phyloP scores from a whole-genome alignment of 129 eudicot genomes.

The Smallanthus sonchifolius region DNA sequence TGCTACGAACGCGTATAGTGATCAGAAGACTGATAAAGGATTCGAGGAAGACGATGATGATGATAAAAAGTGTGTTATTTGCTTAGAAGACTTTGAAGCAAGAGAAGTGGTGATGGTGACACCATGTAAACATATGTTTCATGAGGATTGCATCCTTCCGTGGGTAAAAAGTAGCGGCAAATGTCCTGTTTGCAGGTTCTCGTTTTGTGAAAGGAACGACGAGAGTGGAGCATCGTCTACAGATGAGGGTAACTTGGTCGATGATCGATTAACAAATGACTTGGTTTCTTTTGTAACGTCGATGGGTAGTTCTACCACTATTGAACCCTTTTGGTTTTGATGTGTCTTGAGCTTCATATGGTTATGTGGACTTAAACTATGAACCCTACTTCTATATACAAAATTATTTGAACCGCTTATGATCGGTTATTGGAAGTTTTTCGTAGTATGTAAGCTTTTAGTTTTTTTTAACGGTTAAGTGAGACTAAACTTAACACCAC shows the following conservation, averaged over 20 bases:
- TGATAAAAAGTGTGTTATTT: conserved; percentile 64
- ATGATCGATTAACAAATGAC: conserved; percentile 15
- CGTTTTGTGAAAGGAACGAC: conserved; percentile 16
- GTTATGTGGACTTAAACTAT: not conserved
- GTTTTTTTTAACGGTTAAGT: too few species aligned
- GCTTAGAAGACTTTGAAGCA: conserved; percentile 65
- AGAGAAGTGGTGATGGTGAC: conserved; percentile 54
- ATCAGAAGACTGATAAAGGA: conserved; percentile 1
- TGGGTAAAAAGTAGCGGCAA: conserved; percentile 67
- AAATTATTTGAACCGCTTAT: too few species aligned
- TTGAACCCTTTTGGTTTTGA: conserved; percentile 14
- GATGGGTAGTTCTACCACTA: not conserved
- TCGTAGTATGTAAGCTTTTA: too few species aligned
- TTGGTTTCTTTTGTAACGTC: conserved; percentile 31
- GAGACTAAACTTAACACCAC: too few species aligned
- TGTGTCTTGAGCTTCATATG: not conserved
- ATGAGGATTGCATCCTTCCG: conserved; percentile 76
- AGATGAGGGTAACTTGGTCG: not conserved
- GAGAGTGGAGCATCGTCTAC: not conserved
- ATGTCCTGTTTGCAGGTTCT: conserved; percentile 75
- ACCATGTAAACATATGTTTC: conserved; percentile 81
- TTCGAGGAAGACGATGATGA: conserved; percentile 26
- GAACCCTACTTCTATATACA: not conserved
- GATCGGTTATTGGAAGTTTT: too few species aligned
- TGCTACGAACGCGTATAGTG: not conserved